A percentile compares a stretch with the other conserved stretches of the same genome.
Conservation (phyloP, 2,329 filamentous ascomycete species). For the Pseudophaeomoniella oleicola region DNA sequence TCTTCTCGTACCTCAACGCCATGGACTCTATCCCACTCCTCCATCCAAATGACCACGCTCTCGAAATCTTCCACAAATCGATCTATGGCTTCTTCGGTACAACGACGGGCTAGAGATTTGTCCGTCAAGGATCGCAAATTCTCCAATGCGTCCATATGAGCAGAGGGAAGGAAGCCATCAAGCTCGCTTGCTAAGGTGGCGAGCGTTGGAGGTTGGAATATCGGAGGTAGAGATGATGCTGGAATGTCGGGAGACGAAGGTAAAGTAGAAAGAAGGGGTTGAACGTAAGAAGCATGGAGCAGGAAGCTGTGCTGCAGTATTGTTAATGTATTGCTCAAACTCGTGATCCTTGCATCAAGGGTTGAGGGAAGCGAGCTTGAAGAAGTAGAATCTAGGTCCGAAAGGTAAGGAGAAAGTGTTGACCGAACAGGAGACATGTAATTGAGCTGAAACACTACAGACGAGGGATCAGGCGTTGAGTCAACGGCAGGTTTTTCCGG, state of each 20-base stretch:
- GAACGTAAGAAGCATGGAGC: slow-evolving; percentile 1
- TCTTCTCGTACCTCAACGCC: slow-evolving; percentile 17
- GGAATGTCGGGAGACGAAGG: slow-evolving; percentile 13
- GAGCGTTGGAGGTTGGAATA: slow-evolving; percentile 15
- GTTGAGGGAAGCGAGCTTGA: slow-evolving; percentile 4
- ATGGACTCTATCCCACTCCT: slow-evolving; percentile 2
- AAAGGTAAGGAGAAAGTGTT: slow-evolving; percentile 6
- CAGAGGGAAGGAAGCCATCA: slow-evolving; percentile 84
- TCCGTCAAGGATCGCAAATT: slow-evolving; percentile 63
- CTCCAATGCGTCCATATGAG: slow-evolving; percentile 80
- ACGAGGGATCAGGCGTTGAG: slow-evolving; percentile 15
- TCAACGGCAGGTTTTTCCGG: slow-evolving; percentile 33
- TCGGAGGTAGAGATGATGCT: background rate
- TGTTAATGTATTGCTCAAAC: background rate
- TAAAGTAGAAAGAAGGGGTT: slow-evolving; percentile 1
- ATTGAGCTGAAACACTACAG: slow-evolving; percentile 36
- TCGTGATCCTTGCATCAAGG: slow-evolving; percentile 4
- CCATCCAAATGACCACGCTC: slow-evolving; percentile 38
- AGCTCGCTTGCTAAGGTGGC: slow-evolving; percentile 46
- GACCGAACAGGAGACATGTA: slow-evolving; percentile 16
- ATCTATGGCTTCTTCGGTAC: slow-evolving; percentile 72
- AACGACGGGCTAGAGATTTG: slow-evolving; percentile 52
- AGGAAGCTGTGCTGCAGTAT: background rate
- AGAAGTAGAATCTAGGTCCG: too few species aligned
- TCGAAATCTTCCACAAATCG: slow-evolving; percentile 79